phyloP scores from a whole-genome alignment of 164 flowering plant genomes.

The Vitis rotundifolia region DNA sequence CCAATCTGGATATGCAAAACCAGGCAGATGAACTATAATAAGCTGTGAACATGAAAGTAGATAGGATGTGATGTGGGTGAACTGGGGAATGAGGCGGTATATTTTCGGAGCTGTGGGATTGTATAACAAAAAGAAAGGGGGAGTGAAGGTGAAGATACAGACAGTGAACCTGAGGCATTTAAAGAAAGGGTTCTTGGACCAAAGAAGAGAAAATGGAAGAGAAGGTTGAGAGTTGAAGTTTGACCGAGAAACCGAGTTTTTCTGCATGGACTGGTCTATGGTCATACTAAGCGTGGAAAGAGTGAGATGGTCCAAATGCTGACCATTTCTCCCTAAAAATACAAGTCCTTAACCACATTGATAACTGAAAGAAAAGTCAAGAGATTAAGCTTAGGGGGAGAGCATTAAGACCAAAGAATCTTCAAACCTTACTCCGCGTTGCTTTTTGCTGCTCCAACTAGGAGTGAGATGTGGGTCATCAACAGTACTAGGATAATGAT shows the following conservation, averaged over 20 bases:
- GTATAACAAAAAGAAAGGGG: not conserved
- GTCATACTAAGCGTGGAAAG: constrained; percentile 18
- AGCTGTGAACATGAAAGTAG: constrained; percentile 12
- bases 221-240: constrained; percentile 21
- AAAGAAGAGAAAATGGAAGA: not conserved
- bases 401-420: too few species aligned
- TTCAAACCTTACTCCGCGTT: too few species aligned
- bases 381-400: not conserved
- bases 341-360: constrained; percentile 2
- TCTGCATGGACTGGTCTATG: constrained; percentile 35
- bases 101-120: not conserved
- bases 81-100: not conserved
- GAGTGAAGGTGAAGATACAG: constrained; percentile 3
- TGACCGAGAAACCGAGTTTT: constrained; percentile 52
- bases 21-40: constrained; percentile 2
- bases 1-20: not conserved
- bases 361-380: constrained; percentile 4
- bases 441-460: too few species aligned
- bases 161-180: constrained; percentile 1
- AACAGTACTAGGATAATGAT: too few species aligned
- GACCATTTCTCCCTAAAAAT: constrained; percentile 26
- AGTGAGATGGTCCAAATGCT: constrained; percentile 13
- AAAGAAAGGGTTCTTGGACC: constrained; percentile 7
- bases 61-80: not conserved
- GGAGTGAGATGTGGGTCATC: too few species aligned